Conservation (phyloP, 2,329 filamentous ascomycete species). For the Pseudocercospora ulei region DNA sequence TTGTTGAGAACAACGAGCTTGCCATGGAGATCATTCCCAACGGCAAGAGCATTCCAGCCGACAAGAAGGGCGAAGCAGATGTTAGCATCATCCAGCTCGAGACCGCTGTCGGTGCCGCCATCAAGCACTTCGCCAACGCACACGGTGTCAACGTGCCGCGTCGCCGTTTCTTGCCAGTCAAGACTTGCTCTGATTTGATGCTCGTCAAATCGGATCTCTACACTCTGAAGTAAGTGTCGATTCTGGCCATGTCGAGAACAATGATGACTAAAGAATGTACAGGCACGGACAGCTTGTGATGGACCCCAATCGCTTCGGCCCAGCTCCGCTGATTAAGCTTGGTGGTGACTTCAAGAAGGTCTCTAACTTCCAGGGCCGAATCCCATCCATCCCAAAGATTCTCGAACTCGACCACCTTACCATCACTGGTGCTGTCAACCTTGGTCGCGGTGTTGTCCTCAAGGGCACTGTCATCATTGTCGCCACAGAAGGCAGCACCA, state of each 20-base stretch:
- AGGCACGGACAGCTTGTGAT: constrained; percentile 96
- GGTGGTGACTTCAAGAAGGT: constrained; percentile 99
- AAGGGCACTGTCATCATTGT: constrained; percentile 99
- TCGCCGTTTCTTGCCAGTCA: constrained; percentile 96
- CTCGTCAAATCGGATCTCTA: constrained; percentile 99
- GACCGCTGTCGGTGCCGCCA: constrained; percentile 95
- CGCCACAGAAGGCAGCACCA: constrained; percentile 92
- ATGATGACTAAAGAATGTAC: too few species aligned
- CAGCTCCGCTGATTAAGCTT: constrained; percentile 96
- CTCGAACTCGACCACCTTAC: constrained; percentile 90
- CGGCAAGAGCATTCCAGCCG: constrained; percentile 93
- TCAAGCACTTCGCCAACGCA: constrained; percentile 96
- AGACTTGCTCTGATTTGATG: constrained; percentile 99
- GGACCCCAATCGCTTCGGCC: constrained; percentile 91
- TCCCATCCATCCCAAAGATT: constrained; percentile 79
- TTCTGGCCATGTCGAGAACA: too few species aligned
- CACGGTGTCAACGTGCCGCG: constrained; percentile 98
- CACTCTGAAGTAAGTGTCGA: too few species aligned
- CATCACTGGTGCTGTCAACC: constrained; percentile 93
- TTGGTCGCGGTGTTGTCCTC: constrained; percentile 86
- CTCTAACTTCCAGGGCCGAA: constrained; percentile 85
- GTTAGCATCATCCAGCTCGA: constrained; percentile 96
- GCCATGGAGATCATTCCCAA: constrained; percentile 99
- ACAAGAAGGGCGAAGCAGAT: constrained; percentile 99
- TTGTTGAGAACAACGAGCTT: constrained; percentile 96